These are phyloP conservation scores for Kazachstania psychrophila DNA, from an alignment of 805 yeast genomes.

Conservation along the genomic window DNA sequence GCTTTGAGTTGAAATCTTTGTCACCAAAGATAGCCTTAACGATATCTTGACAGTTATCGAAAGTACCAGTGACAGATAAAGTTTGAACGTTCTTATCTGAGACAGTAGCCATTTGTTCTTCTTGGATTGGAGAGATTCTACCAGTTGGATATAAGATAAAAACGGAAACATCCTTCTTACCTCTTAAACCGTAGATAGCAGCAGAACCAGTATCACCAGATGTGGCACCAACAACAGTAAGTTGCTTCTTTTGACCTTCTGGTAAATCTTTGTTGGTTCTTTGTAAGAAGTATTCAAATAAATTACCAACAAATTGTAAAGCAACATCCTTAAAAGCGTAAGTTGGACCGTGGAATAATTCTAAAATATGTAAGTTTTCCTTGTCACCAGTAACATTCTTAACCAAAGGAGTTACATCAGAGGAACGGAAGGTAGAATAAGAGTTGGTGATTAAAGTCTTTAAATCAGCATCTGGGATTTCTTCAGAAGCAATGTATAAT, in stretches of 20 bases:
- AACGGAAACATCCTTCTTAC: constrained; percentile 95
- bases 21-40: constrained; percentile 93
- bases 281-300: constrained; percentile 82
- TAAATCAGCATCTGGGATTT: constrained; percentile 66
- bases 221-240: constrained; percentile 98
- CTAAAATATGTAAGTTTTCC: constrained; percentile 64
- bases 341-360: constrained; percentile 97
- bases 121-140: constrained; percentile 94
- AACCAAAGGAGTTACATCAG: constrained; percentile 79
- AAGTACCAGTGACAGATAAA: constrained; percentile 87
- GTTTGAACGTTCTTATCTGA: constrained; percentile 90
- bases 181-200: constrained; percentile 94
- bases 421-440: constrained; percentile 83
- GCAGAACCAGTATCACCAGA: constrained; percentile 99
- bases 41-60: constrained; percentile 96
- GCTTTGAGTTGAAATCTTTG: constrained; percentile 71
- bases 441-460: constrained; percentile 54
- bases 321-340: constrained; percentile 99
- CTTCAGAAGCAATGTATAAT: constrained; percentile 60
- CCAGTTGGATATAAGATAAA: constrained; percentile 96
- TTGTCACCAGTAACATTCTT: constrained; percentile 44
- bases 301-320: constrained; percentile 91
- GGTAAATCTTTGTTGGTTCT: constrained; percentile 56
- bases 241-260: constrained; percentile 55
- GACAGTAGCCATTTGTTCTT: constrained; percentile 97